These are phyloP conservation scores for Stipa capillata DNA, from an alignment of 176 grass and related monocot species.

Conservation along the genomic window DNA sequence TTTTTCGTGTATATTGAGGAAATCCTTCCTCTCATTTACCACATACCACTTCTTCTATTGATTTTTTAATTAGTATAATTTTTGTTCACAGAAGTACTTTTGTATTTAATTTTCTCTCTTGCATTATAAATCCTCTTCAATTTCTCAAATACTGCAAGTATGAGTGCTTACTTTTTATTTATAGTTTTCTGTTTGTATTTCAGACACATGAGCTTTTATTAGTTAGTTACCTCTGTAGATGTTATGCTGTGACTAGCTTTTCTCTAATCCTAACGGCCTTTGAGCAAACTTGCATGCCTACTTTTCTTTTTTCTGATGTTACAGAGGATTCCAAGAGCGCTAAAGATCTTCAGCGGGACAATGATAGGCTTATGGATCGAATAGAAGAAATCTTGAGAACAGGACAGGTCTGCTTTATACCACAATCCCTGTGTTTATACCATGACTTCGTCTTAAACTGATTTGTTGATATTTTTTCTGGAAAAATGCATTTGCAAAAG, in stretches of 20 bases:
- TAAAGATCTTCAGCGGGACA: conserved; percentile 8
- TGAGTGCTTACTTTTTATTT: neutral
- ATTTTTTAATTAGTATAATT: neutral
- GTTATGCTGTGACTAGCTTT: neutral
- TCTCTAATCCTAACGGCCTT: neutral
- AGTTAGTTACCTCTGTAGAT: neutral
- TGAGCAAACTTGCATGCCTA: neutral
- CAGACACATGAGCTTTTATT: neutral
- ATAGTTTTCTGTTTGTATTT: neutral
- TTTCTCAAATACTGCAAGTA: neutral
- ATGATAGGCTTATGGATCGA: neutral
- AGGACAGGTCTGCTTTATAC: neutral
- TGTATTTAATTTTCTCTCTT: neutral
- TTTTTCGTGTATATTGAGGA: neutral
- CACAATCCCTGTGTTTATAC: neutral
- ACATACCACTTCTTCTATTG: neutral
- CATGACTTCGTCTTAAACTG: neutral
- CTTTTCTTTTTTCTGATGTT: neutral
- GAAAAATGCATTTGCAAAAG: neutral
- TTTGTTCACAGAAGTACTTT: neutral
- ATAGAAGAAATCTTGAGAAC: conserved; percentile 9
- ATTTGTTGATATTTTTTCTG: neutral
- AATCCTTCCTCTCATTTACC: neutral
- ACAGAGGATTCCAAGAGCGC: conserved; percentile 7
- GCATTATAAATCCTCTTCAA: neutral